phyloP scores from a whole-genome alignment of 2,329 filamentous ascomycete species.

The Diaporthe helianthi region DNA sequence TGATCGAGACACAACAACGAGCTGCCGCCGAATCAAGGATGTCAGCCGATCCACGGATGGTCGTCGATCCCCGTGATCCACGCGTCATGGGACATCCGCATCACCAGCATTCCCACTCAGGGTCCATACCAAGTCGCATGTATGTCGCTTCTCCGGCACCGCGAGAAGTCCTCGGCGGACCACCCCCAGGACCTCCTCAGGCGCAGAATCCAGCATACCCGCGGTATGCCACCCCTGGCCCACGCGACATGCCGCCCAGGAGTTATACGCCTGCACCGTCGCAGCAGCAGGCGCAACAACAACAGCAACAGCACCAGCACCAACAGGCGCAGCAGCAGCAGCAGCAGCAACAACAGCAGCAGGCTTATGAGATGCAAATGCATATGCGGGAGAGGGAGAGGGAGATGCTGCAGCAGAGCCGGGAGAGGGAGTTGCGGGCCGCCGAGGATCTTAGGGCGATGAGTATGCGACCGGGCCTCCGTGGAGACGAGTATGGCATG shows the following conservation, averaged over 20 bases:
- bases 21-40: slow-evolving; percentile 28
- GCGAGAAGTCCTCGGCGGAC: slow-evolving; percentile 29
- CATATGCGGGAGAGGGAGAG: slow-evolving; percentile 30
- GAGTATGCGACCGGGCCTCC: slow-evolving; percentile 29
- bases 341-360: slow-evolving; percentile 14
- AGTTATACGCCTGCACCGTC: slow-evolving; percentile 31
- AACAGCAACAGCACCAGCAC: slow-evolving; percentile 4
- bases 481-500: slow-evolving; percentile 24
- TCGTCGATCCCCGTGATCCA: slow-evolving; percentile 30
- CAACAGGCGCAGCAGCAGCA: slow-evolving; percentile 14
- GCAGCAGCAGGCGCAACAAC: neutral
- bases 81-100: slow-evolving; percentile 32
- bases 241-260: slow-evolving; percentile 29
- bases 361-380: slow-evolving; percentile 28
- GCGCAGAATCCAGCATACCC: slow-evolving; percentile 25
- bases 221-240: slow-evolving; percentile 32
- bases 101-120: slow-evolving; percentile 34
- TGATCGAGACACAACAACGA: slow-evolving; percentile 31
- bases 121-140: slow-evolving; percentile 28
- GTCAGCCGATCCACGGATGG: slow-evolving; percentile 31
- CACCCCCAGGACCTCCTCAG: slow-evolving; percentile 28
- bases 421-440: slow-evolving; percentile 23
- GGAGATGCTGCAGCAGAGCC: slow-evolving; percentile 14
- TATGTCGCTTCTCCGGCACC: slow-evolving; percentile 30
- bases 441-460: slow-evolving; percentile 31